phyloP scores from a whole-genome alignment of 371 early-diverging fungal species.

The Chytridium lagenaria region DNA sequence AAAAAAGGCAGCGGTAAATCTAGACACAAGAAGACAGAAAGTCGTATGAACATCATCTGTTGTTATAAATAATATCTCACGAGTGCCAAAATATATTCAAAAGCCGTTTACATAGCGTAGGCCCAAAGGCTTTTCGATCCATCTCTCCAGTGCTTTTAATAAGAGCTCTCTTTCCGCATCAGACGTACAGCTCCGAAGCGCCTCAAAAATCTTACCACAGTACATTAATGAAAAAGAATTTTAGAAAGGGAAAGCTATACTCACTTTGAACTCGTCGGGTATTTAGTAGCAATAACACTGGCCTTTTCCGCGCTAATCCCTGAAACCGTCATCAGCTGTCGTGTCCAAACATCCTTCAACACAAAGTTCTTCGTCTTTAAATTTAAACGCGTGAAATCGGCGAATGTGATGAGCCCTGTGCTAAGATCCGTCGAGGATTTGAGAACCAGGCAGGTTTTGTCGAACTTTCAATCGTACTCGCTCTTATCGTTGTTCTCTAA shows the following conservation, averaged over 20 bases:
- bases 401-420: constrained; percentile 35
- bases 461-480: neutral
- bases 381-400: constrained; percentile 66
- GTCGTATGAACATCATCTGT: neutral
- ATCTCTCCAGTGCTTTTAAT: constrained; percentile 34
- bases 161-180: constrained; percentile 33
- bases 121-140: constrained; percentile 39
- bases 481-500: constrained; percentile 25
- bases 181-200: constrained; percentile 22
- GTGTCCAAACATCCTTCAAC: constrained; percentile 73
- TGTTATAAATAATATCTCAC: neutral
- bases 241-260: neutral
- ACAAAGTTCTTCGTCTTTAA: constrained; percentile 70
- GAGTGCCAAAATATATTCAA: constrained; percentile 37
- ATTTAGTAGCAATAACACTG: constrained; percentile 65
- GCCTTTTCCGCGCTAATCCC: constrained; percentile 89
- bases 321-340: constrained; percentile 80
- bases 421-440: neutral
- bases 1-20: neutral
- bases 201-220: constrained; percentile 31
- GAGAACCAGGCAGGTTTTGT: constrained; percentile 16
- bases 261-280: constrained; percentile 68
- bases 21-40: neutral
- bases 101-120: constrained; percentile 37
- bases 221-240: neutral